Conservation (phyloP, 139 green algal genomes). For the Chlorella sorokiniana region DNA sequence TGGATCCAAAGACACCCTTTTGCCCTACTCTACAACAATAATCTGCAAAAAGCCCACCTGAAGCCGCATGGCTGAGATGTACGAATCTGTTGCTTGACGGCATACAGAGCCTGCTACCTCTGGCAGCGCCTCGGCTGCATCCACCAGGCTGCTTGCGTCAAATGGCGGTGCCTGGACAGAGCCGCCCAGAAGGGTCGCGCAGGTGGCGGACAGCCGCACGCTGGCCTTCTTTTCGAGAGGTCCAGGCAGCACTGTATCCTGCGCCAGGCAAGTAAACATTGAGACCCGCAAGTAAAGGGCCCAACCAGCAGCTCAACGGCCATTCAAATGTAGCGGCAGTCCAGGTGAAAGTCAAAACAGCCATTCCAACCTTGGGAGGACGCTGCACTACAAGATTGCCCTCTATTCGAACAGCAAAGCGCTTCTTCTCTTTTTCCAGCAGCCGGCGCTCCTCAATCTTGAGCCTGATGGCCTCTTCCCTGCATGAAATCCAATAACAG, state of each 20-base stretch:
- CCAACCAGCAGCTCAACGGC: no score
- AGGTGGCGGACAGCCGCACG: conserved; percentile 5
- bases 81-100: conserved; percentile 13
- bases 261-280: no score
- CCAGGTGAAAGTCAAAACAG: no score
- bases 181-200: conserved; percentile 31
- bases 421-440: conserved; percentile 37
- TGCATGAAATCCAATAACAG: not conserved
- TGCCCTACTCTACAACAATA: not conserved
- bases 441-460: conserved; percentile 30
- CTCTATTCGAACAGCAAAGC: conserved; percentile 47
- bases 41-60: conserved; percentile 29
- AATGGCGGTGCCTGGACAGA: not conserved
- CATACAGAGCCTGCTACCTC: conserved; percentile 9
- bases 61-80: conserved; percentile 44
- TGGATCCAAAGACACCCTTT: not conserved
- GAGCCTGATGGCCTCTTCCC: conserved; percentile 24
- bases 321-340: not conserved
- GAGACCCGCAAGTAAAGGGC: no score
- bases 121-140: conserved; percentile 10
- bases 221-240: conserved; percentile 33
- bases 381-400: conserved; percentile 32
- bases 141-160: conserved; percentile 22
- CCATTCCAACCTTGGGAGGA: conserved; percentile 39
- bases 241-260: conserved; percentile 37